Conservation (phyloP, 768 basidiomycete genomes). For the Russula sp. region DNA sequence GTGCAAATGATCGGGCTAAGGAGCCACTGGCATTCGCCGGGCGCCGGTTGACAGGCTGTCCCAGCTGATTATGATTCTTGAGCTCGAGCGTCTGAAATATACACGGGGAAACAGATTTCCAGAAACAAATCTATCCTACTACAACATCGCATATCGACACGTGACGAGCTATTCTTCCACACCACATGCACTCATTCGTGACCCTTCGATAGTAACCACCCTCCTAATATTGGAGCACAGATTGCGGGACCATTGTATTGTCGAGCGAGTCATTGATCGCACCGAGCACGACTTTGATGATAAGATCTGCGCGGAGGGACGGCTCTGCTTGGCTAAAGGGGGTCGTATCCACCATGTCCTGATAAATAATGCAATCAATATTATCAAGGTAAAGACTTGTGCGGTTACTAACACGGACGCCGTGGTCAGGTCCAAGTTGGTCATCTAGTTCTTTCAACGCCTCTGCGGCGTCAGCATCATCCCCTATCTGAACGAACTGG, state of each 20-base stretch:
- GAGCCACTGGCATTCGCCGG: too few species aligned
- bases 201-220: neutral
- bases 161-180: neutral
- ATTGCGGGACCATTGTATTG: neutral
- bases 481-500: constrained; percentile 45
- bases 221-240: neutral
- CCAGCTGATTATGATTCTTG: neutral
- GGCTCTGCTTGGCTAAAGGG: constrained; percentile 17
- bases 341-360: constrained; percentile 31
- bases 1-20: neutral
- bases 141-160: neutral
- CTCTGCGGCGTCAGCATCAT: constrained; percentile 34
- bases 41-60: too few species aligned
- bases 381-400: neutral
- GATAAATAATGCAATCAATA: neutral
- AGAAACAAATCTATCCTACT: neutral
- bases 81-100: too few species aligned
- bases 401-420: constrained; percentile 22
- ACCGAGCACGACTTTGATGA: constrained; percentile 24
- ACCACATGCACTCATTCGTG: too few species aligned
- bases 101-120: neutral
- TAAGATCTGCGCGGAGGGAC: constrained; percentile 12
- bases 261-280: constrained; percentile 17
- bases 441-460: constrained; percentile 34
- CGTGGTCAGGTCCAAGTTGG: constrained; percentile 15